phyloP scores from a whole-genome alignment of 1,139 yeast genomes.

The Insectozyma bohioensis region DNA sequence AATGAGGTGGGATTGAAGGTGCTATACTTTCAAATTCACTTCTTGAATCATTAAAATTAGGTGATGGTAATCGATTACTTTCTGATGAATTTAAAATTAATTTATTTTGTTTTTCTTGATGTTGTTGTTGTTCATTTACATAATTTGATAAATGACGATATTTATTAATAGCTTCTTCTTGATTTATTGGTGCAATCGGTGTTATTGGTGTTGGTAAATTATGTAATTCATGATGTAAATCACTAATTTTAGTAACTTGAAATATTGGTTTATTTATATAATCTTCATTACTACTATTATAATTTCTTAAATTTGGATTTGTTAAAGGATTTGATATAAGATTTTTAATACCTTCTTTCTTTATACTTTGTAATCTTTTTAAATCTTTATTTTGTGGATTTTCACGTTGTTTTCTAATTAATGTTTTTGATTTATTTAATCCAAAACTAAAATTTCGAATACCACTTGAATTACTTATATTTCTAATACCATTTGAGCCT shows the following conservation, averaged over 20 bases:
- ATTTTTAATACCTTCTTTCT: no score
- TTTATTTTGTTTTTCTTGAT: background rate
- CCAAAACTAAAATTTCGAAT: no score
- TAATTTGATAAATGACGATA: slow-evolving; percentile 26
- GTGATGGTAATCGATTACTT: slow-evolving; percentile 8
- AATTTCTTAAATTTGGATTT: slow-evolving; percentile 34
- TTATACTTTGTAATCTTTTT: slow-evolving; percentile 9
- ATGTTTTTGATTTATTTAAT: slow-evolving; percentile 13
- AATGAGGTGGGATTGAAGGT: slow-evolving; percentile 31
- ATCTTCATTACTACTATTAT: no score
- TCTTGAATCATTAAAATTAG: slow-evolving; percentile 5
- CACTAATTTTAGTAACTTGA: slow-evolving; percentile 22
- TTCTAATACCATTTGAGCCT: no score
- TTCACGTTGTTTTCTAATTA: slow-evolving; percentile 20
- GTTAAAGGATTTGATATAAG: slow-evolving; percentile 10
- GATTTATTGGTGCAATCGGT: background rate
- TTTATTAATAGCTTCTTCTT: slow-evolving; percentile 8
- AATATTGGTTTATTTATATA: slow-evolving; percentile 10
- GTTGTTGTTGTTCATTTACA: slow-evolving; percentile 29
- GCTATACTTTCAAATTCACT: slow-evolving; percentile 12
- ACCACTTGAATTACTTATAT: no score
- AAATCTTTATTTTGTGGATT: slow-evolving; percentile 19
- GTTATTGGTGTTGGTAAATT: background rate
- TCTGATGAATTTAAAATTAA: background rate
- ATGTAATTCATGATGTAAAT: slow-evolving; percentile 8